Percentiles rank a stretch among this genome's conserved stretches.
Evolutionary conservation across 2,329 filamentous ascomycete species (phyloP).

Genomic region (Magnaporthiopsis rhizophila): DNA sequence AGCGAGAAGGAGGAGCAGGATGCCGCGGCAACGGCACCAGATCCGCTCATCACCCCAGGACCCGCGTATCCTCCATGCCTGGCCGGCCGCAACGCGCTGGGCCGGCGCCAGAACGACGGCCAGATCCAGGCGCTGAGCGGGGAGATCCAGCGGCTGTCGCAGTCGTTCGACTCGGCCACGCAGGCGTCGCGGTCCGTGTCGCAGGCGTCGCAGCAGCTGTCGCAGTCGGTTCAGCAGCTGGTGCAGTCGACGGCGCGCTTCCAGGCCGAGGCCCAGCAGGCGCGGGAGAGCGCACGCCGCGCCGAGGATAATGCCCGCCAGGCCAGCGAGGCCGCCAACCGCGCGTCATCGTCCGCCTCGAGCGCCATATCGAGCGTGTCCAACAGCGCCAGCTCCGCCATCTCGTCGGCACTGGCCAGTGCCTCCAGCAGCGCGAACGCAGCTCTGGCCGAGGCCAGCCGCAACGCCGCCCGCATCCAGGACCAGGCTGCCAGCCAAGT

Average conservation of each 20-base stretch:
- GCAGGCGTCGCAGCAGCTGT: constrained; percentile 21
- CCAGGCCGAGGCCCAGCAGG: constrained; percentile 16
- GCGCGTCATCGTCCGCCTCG: constrained; percentile 16
- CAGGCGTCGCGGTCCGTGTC: constrained; percentile 21
- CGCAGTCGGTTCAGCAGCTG: constrained; percentile 23
- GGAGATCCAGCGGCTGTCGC: constrained; percentile 23
- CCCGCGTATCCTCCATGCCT: constrained; percentile 11
- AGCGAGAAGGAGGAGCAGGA: neutral
- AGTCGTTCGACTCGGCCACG: constrained; percentile 18
- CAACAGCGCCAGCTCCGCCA: constrained; percentile 19
- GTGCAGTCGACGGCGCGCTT: constrained; percentile 20
- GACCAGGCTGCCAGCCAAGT: constrained; percentile 19
- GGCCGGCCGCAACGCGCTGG: neutral
- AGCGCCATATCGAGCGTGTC: constrained; percentile 16
- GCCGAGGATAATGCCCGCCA: constrained; percentile 5
- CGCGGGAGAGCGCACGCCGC: constrained; percentile 17
- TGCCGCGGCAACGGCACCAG: neutral
- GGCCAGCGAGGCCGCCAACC: constrained; percentile 14
- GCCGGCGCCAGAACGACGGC: constrained; percentile 16
- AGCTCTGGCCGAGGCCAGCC: constrained; percentile 20
- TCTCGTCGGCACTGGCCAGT: constrained; percentile 20
- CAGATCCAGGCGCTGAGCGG: constrained; percentile 19
- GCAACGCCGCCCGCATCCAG: constrained; percentile 16
- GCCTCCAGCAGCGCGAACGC: constrained; percentile 18
- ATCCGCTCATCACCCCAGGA: constrained; percentile 17